phyloP scores from a whole-genome alignment of 345 rosid species.

The Hibiscus trionum region DNA sequence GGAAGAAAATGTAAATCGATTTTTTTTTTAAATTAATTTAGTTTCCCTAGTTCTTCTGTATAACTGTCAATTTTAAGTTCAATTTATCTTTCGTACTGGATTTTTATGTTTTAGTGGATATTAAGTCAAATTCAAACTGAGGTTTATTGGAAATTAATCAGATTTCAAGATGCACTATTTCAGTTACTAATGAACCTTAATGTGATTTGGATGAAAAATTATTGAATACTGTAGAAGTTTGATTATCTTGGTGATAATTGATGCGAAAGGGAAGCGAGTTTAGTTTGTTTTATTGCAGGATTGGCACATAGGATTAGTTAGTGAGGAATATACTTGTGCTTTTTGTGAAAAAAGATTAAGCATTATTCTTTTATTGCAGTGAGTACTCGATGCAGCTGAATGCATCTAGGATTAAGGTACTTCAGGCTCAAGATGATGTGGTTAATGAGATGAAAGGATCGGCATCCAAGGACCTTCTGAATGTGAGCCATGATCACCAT shows the following conservation, averaged over 20 bases:
- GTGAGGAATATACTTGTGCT: background rate
- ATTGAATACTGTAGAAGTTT: too few relatives aligned
- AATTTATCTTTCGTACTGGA: background rate
- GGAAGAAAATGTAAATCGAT: conserved; percentile 70
- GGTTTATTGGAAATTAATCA: too few relatives aligned
- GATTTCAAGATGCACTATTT: too few relatives aligned
- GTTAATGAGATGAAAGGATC: conserved; percentile 80
- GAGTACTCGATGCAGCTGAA: conserved; percentile 98
- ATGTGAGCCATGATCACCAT: conserved; percentile 54
- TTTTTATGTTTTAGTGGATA: background rate
- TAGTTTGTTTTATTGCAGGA: background rate
- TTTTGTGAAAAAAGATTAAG: background rate
- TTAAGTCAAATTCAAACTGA: background rate
- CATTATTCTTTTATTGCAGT: conserved; percentile 30
- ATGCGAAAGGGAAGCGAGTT: background rate
- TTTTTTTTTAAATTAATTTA: conserved; percentile 4
- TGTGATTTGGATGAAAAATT: too few relatives aligned
- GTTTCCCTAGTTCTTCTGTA: background rate
- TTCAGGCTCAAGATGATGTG: conserved; percentile 95
- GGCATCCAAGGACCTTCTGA: conserved; percentile 70
- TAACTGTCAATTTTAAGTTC: conserved; percentile 1
- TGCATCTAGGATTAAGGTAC: conserved; percentile 90
- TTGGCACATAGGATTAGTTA: background rate
- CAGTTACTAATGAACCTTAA: too few relatives aligned
- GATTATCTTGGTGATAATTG: background rate